Evolutionary conservation across 2,329 filamentous ascomycete genomes (phyloP), one percentile per base, ranked within the genome.

Genomic region (Pseudomassariella vexata): DNA sequence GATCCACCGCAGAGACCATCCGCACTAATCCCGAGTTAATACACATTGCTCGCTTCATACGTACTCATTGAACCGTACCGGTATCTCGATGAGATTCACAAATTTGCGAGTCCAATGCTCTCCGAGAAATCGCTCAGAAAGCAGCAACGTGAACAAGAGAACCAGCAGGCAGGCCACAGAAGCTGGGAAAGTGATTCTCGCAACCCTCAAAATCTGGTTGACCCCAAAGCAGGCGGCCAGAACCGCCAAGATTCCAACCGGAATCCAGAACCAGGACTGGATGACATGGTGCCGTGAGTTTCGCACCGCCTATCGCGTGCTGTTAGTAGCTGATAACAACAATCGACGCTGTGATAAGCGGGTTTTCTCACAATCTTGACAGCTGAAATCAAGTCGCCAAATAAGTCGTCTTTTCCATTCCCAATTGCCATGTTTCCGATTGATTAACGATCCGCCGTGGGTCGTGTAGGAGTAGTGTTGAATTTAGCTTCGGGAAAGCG

Each of bases 101-200:
- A 76, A 30, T 16, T 52, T 55, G 37, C 60, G 65, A 2, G 71
- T 73, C 34, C 54, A 63, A 30, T 64, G 57, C 22, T 64, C 62
- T 6, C 73, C 73, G 12, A 78, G 39, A 0, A 63, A 30, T 4
- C 50, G 33, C 46, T 77, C 70, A 7, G 56, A 63, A 1, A 63
- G 33, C 6, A 77, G 57, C 9, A 79, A 53, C 0, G 48, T 57
- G 14, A 70, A 42, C 43, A 78, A 76, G 3, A 79, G 53, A 7
- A 75, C 39, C 25, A 79, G 54, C 42, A 79, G 60, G 25, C 70
- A 73, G 4, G 74, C 72, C 3, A 79, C 74, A 3, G 73, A 77
- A 3, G 75, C 68, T 1, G 74, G 74, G 38, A 80, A 80, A 0
- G 69, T 62, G 6, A 77, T 62, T 15, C 60, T 58, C 34, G 65